These are phyloP conservation scores for Hypholoma sublateritium DNA, from an alignment of 768 basidiomycete species.

Conservation along the genomic window DNA sequence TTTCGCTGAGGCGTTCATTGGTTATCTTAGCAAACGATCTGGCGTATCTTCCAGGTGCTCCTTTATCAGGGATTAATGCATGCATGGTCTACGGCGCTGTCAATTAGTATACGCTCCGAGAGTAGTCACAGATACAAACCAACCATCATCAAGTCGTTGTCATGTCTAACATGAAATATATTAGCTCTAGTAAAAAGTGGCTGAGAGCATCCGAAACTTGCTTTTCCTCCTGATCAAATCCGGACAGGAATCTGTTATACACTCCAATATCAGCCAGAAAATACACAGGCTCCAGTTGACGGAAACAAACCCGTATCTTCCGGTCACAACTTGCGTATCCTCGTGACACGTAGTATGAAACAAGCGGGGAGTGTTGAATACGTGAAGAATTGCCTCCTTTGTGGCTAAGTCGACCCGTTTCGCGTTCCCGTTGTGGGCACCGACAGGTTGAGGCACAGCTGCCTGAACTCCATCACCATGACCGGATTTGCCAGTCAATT, in stretches of 20 bases:
- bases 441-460: no score
- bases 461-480: no score
- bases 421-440: no score
- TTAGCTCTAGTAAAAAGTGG: neutral
- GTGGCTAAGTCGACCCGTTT: neutral
- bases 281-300: neutral
- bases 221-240: constrained; percentile 2
- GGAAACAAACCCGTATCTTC: constrained; percentile 6
- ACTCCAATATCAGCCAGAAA: neutral
- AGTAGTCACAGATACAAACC: no score
- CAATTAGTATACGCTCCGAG: no score
- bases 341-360: neutral
- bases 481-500: no score
- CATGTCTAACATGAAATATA: neutral
- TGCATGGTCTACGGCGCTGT: neutral
- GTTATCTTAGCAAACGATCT: constrained; percentile 10
- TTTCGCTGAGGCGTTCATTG: neutral
- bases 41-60: constrained; percentile 15
- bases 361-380: neutral
- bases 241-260: neutral
- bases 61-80: constrained; percentile 6
- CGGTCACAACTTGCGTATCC: neutral
- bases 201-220: neutral
- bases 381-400: neutral
- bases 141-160: constrained; percentile 7